Base-by-base conservation (phyloP, 2,329 filamentous ascomycete genomes). In the Xylaria sp. region DNA sequence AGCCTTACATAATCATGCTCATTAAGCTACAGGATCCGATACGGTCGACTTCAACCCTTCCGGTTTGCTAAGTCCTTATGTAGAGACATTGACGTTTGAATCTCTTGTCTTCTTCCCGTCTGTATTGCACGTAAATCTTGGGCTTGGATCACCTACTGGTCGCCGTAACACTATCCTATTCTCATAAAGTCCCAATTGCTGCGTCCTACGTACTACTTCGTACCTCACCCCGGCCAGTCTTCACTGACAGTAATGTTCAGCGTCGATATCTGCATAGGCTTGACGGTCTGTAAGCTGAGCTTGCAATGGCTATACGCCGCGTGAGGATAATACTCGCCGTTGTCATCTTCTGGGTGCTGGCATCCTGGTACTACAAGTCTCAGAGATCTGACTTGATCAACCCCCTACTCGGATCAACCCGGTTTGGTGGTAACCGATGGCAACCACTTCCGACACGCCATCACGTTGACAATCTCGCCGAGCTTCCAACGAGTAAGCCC, bases 401-500 rank as follows among this genome's bases (percentile, higher is more conserved):
- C n/a, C 62, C 61, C n/a, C n/a, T 52, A 54, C 54, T 55, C 10
- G 56, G 23, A 52, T 63, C 52, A 57, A 58, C 46, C 13, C 44
- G 52, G 52, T 30, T 54, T 6, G 23, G 48, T 23, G 58, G 60
- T 52, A 50, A 65, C 10, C 64, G 63, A 55, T 76, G 73, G 72
- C 60, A 69, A 44, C 75, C 72, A 65, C 70, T 69, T 19, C 72
- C 75, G 0, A 68, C 72, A 35, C 69, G 68, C 9, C 72, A 76
- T 61, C 73, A 71, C 3, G 71, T 76, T 39, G 60, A 68, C 30
- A 70, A 60, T 2, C 63, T 73, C 48, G 67, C 66, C 49, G 44
- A 66, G 58, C 70, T 80, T 55, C 78, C 78, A 6, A 71, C 71
- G 48, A 70, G 70, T 34, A 68, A 58, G 7, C 70, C 71, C 37